These are phyloP conservation scores for Fusarium lateritium DNA, from an alignment of 2,329 filamentous ascomycete species.

Conservation along the genomic window DNA sequence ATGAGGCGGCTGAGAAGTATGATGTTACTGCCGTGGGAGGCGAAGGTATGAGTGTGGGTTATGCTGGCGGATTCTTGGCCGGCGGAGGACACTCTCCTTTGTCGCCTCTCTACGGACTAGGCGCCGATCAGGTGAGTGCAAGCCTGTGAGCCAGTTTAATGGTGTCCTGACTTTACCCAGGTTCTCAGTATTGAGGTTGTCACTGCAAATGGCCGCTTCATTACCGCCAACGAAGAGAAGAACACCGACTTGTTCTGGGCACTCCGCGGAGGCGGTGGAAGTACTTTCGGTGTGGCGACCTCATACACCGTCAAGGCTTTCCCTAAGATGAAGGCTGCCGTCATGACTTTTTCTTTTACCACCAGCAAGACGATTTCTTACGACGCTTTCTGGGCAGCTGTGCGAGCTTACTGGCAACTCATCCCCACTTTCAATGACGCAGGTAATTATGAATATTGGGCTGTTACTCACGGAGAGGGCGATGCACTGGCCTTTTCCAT, in stretches of 20 bases:
- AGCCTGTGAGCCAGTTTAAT: not conserved
- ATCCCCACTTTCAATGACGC: slow-evolving; percentile 39
- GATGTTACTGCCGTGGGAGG: slow-evolving; percentile 67
- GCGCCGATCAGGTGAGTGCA: slow-evolving; percentile 37
- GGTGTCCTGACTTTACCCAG: not conserved
- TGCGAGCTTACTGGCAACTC: slow-evolving; percentile 31
- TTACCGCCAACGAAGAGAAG: slow-evolving; percentile 29
- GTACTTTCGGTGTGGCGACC: slow-evolving; percentile 53
- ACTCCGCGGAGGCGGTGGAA: slow-evolving; percentile 58
- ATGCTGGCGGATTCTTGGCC: slow-evolving; percentile 41
- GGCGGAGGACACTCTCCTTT: slow-evolving; percentile 44
- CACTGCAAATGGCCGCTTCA: slow-evolving; percentile 37
- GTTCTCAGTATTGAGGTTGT: slow-evolving; percentile 41
- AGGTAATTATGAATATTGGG: slow-evolving; percentile 46
- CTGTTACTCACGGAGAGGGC: slow-evolving; percentile 26
- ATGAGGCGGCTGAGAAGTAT: slow-evolving; percentile 63
- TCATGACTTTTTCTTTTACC: slow-evolving; percentile 43
- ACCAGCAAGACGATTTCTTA: slow-evolving; percentile 31
- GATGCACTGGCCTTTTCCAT: slow-evolving; percentile 35
- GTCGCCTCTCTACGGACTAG: slow-evolving; percentile 38
- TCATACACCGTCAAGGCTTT: slow-evolving; percentile 58
- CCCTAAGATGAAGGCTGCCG: slow-evolving; percentile 48
- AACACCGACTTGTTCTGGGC: slow-evolving; percentile 55
- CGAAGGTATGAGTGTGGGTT: slow-evolving; percentile 57
- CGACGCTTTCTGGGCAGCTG: slow-evolving; percentile 41